A percentile compares a stretch with the other conserved stretches of the same genome.
Conservation (phyloP, 805 yeast genomes). For the Dipodascus albidus region DNA sequence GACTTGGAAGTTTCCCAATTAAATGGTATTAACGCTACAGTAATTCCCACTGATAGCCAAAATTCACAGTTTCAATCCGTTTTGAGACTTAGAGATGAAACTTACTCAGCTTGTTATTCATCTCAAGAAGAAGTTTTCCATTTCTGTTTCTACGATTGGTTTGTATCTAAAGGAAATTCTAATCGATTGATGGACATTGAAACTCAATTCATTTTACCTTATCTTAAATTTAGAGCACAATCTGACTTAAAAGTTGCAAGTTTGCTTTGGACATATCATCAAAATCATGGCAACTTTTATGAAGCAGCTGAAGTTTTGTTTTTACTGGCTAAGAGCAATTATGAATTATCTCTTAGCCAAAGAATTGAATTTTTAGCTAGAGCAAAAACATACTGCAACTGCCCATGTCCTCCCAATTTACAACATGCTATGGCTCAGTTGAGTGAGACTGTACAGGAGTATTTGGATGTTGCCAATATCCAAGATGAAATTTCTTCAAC, state of each 20-base stretch:
- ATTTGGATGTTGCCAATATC: slow-evolving; percentile 74
- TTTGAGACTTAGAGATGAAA: slow-evolving; percentile 46
- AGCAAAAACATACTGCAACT: slow-evolving; percentile 86
- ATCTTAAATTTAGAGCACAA: slow-evolving; percentile 39
- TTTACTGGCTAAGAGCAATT: slow-evolving; percentile 55
- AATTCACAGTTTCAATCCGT: slow-evolving; percentile 16
- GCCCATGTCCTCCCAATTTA: slow-evolving; percentile 64
- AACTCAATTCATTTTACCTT: slow-evolving; percentile 70
- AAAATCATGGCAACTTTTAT: slow-evolving; percentile 65
- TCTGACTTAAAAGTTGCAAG: slow-evolving; percentile 66
- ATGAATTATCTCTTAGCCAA: slow-evolving; percentile 52
- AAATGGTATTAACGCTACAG: slow-evolving; percentile 28
- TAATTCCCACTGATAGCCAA: slow-evolving; percentile 27
- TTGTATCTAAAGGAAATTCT: slow-evolving; percentile 62
- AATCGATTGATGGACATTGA: slow-evolving; percentile 69
- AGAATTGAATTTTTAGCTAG: slow-evolving; percentile 83
- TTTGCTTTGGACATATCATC: slow-evolving; percentile 78
- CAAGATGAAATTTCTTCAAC: slow-evolving; percentile 51
- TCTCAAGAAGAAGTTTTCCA: slow-evolving; percentile 81
- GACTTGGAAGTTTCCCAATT: slow-evolving; percentile 33
- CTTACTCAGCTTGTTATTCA: slow-evolving; percentile 63
- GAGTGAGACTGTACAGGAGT: slow-evolving; percentile 59
- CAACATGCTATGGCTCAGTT: slow-evolving; percentile 68
- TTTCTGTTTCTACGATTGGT: slow-evolving; percentile 87
- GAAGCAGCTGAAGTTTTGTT: slow-evolving; percentile 79